Evolutionary conservation across 805 yeast species (phyloP), one percentile per base, ranked within the genome.

Genomic region (Yamadazyma insecticola): DNA sequence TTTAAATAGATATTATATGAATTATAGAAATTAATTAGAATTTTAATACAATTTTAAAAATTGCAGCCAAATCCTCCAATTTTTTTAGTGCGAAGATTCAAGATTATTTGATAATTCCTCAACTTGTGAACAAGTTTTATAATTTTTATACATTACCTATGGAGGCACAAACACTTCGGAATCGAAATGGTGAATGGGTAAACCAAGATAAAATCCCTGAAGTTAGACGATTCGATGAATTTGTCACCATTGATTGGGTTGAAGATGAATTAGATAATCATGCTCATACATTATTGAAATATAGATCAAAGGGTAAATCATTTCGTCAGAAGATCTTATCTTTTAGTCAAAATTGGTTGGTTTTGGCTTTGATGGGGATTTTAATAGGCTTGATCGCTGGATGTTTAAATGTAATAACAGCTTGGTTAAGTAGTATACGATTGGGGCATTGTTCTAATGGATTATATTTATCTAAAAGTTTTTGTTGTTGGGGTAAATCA

Each of bases 321-420:
- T 40, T 55, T 18, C 32, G 39, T 19, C 53, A 50, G 19, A 51
- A 53, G 34, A 18, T 67, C 2, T 33, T 57, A 16, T 55, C 60
- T 7, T 51, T 68, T 1, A 54, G 69, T 2, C 78, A 74, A 44
- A 74, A 74, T 35, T 87, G 97, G 83, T 47, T 87, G 1, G 81
- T 83, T 0, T 60, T 92, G 21, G 81, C 89, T 0, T 44, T 70
- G 2, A 84, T 87, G 37, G 99, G 97, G 0, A 50, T 80, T 1
- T 40, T 70, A 3, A 81, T 89, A 32, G 99, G 99, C 4, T 47
- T 74, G 2, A 79, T 87, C 22, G 97, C 98, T 0, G 95, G 87
- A 0, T 66, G 73, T 12, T 60, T 92, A 32, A 88, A 85, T 47
- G 74, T 90, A 12, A 69, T 87, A 12, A 87, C 97, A 0, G 90